Percentiles rank a stretch among this genome's conserved stretches.
Conservation (phyloP, 768 basidiomycete genomes). For the Guyanaporus albipodus region DNA sequence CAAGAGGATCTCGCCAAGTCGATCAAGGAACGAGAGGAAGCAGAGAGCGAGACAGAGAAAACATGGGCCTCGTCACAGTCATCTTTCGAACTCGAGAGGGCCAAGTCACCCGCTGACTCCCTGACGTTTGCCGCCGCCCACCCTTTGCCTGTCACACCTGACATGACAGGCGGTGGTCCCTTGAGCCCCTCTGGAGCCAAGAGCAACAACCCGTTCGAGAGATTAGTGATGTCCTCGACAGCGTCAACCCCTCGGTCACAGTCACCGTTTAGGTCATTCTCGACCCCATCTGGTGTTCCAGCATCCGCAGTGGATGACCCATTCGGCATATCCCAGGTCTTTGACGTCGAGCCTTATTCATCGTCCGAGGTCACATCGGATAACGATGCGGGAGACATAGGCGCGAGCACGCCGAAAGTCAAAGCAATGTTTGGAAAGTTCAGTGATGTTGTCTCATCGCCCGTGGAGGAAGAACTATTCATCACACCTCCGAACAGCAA, state of each 20-base stretch:
- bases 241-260: constrained; percentile 43
- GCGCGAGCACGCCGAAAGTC: constrained; percentile 19
- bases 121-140: constrained; percentile 62
- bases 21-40: constrained; percentile 53
- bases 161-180: constrained; percentile 43
- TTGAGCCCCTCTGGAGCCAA: constrained; percentile 46
- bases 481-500: constrained; percentile 54
- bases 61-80: constrained; percentile 6
- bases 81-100: constrained; percentile 26
- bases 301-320: constrained; percentile 39
- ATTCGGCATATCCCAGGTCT: constrained; percentile 44
- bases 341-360: constrained; percentile 13
- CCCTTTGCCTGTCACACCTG: constrained; percentile 69
- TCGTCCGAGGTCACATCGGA: constrained; percentile 18
- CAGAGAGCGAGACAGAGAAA: constrained; percentile 46
- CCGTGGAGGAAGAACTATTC: constrained; percentile 51
- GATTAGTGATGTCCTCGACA: constrained; percentile 49
- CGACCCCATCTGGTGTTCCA: constrained; percentile 29
- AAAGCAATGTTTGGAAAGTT: constrained; percentile 12
- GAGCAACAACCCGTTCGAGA: constrained; percentile 92
- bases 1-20: constrained; percentile 47
- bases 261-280: constrained; percentile 58
- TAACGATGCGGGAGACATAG: constrained; percentile 19
- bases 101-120: constrained; percentile 44
- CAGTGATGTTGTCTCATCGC: constrained; percentile 23